A percentile compares a stretch with the other conserved stretches of the same genome.
These are phyloP conservation scores for Lentinula lateritia DNA, from an alignment of 768 basidiomycete genomes.

Conservation along the genomic window DNA sequence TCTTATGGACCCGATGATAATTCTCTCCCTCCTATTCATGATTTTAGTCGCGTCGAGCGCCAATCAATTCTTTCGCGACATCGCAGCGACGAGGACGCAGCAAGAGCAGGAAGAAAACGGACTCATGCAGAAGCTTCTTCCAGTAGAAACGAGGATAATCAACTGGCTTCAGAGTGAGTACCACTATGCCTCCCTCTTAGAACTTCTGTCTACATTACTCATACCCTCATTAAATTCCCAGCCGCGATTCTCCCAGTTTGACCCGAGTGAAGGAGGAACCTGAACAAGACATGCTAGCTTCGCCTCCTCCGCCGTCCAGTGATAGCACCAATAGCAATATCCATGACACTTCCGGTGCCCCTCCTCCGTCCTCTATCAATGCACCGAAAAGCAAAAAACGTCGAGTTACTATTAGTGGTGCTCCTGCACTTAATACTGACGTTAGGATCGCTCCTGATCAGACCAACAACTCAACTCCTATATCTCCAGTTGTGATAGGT, in stretches of 20 bases:
- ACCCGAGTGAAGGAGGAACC: slow-evolving; percentile 61
- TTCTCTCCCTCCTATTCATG: slow-evolving; percentile 60
- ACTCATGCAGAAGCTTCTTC: slow-evolving; percentile 33
- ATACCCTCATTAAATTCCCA: slow-evolving; percentile 17
- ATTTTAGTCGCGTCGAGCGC: slow-evolving; percentile 28
- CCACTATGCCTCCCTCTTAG: neutral
- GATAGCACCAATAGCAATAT: slow-evolving; percentile 15
- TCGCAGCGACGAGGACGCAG: slow-evolving; percentile 22
- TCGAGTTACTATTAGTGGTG: slow-evolving; percentile 65
- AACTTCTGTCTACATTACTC: slow-evolving; percentile 13
- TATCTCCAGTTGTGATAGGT: slow-evolving; percentile 64
- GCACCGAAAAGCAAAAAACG: slow-evolving; percentile 57
- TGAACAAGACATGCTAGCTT: slow-evolving; percentile 41
- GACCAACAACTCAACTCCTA: slow-evolving; percentile 44
- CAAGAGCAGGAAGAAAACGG: slow-evolving; percentile 37
- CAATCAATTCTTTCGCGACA: slow-evolving; percentile 24
- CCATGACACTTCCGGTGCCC: slow-evolving; percentile 23
- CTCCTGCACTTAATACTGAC: slow-evolving; percentile 48
- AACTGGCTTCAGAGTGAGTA: slow-evolving; percentile 43
- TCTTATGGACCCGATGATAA: slow-evolving; percentile 45
- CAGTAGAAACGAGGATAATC: slow-evolving; percentile 28
- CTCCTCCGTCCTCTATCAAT: slow-evolving; percentile 34
- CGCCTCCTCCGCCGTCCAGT: slow-evolving; percentile 26
- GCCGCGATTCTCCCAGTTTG: slow-evolving; percentile 38
- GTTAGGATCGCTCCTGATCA: slow-evolving; percentile 37